A percentile compares a stretch with the other conserved stretches of the same genome.
phyloP scores from a whole-genome alignment of 164 flowering plant genomes.

The Stephania cephalantha region DNA sequence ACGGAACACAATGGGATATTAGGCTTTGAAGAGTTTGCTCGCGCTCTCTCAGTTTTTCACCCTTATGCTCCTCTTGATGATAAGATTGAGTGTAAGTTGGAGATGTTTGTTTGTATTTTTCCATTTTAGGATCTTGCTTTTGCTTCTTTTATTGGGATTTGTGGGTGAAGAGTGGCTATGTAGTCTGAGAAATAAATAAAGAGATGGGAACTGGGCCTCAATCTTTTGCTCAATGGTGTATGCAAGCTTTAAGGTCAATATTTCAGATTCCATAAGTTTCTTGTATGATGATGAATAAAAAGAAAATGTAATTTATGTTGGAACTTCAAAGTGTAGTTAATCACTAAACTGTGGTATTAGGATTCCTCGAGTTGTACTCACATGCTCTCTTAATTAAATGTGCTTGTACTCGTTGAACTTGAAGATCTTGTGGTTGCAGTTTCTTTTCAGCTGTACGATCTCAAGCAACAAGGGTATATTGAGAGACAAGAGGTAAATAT shows the following conservation, averaged over 20 bases:
- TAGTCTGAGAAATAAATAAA: background rate
- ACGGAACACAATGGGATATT: conserved; percentile 61
- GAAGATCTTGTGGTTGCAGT: conserved; percentile 27
- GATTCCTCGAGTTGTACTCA: background rate
- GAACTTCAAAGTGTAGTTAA: no score
- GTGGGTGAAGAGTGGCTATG: background rate
- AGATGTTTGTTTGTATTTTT: background rate
- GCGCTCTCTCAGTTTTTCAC: conserved; percentile 62
- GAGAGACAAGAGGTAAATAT: conserved; percentile 48
- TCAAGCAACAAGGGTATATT: conserved; percentile 57
- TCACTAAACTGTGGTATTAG: background rate
- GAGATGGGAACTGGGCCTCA: background rate
- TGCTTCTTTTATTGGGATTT: background rate
- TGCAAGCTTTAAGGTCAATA: background rate
- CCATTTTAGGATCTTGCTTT: background rate
- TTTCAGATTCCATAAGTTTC: background rate
- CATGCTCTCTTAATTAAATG: background rate
- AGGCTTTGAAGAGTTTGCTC: conserved; percentile 64
- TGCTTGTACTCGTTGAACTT: background rate
- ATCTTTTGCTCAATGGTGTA: background rate
- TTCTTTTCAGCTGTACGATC: conserved; percentile 56
- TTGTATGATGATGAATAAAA: no score
- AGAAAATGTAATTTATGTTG: no score
- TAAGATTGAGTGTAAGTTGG: conserved; percentile 54
- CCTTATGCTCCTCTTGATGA: conserved; percentile 70